Percentiles rank a stretch among this genome's conserved stretches.
Evolutionary conservation across 257 asterid genomes (phyloP).

Genomic region (Lantana camara): DNA sequence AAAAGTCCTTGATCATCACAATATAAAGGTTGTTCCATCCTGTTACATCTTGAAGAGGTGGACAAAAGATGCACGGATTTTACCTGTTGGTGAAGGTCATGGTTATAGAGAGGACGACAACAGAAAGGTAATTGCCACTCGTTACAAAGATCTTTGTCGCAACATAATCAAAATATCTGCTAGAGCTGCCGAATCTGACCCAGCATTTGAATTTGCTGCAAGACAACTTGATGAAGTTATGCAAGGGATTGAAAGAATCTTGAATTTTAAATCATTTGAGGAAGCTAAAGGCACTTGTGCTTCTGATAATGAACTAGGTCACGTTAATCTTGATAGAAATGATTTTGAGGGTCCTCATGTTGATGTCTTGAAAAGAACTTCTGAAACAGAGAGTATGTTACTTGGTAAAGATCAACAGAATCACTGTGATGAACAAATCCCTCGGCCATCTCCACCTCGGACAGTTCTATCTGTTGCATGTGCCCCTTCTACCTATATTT

Average conservation of each 20-base stretch:
- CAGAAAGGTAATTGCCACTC: constrained; percentile 45
- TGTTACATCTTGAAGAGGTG: constrained; percentile 61
- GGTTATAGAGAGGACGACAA: constrained; percentile 37
- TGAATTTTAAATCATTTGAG: constrained; percentile 45
- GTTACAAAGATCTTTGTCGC: constrained; percentile 55
- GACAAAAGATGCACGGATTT: constrained; percentile 62
- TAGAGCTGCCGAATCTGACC: constrained; percentile 57
- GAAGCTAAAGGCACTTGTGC: constrained; percentile 39
- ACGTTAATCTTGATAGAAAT: constrained; percentile 38
- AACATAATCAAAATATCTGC: constrained; percentile 56
- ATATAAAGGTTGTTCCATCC: constrained; percentile 56
- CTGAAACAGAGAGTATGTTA: constrained; percentile 39
- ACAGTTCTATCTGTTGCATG: constrained; percentile 45
- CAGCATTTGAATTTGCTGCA: constrained; percentile 62
- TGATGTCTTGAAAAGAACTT: constrained; percentile 41
- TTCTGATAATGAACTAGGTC: constrained; percentile 38
- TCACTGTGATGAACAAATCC: constrained; percentile 39
- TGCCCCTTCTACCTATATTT: constrained; percentile 48
- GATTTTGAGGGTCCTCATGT: constrained; percentile 43
- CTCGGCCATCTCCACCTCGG: constrained; percentile 38
- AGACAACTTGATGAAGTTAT: constrained; percentile 55
- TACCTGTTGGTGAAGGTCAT: constrained; percentile 35
- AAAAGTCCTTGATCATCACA: constrained; percentile 62
- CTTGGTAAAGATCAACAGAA: constrained; percentile 44
- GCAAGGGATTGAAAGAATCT: constrained; percentile 59